Evolutionary conservation across 164 flowering plant genomes (phyloP), one percentile per base, ranked within the genome.

Genomic region (Euptelea pleiosperma): DNA sequence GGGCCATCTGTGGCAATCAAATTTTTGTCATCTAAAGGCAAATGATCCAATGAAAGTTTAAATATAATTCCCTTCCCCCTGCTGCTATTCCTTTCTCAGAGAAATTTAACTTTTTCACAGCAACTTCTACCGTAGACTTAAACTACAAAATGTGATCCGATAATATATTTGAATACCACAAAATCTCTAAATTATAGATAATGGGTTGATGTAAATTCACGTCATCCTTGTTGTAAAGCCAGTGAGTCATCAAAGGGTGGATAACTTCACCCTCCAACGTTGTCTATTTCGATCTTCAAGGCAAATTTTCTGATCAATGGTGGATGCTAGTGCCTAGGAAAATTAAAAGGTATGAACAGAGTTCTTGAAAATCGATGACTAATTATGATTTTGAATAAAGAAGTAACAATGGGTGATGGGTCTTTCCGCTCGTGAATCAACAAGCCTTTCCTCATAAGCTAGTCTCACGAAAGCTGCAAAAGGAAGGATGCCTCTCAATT

Each of bases 151-250:
- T 72, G 75, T 1, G 76, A 70, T 29, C 62, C 77, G 28, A 15
- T 9, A 21, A 71, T 48, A 42, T 76, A 74, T 53, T 57, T 5
- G 59, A 82, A 81, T 1, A 74, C 29, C 43, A 84, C 7, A 47
- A 79, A 57, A 35, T 84, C 74, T 49, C 86, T 84, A 31, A 54
- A 3, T 43, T 73, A 31, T n/a, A 83, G 43, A 37, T 57, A 57
- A 54, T 83, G 84, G 19, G 74, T 79, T 24, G n/a, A 46, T 21
- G 63, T 57, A 73, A 81, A 84, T 26, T 61, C 34, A 53, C 25
- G 40, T 86, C 89, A 84, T 52, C 89, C 86, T 63, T 70, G 50
- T 18, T 68, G 53, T 56, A 84, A 76, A 63, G 78, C 81, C 48
- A 78, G 52, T 21, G 59, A 57, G 26, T 71, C 79, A 46, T 70